These are phyloP conservation scores for Mycena indigotica DNA, from an alignment of 768 basidiomycete species.

Conservation along the genomic window DNA sequence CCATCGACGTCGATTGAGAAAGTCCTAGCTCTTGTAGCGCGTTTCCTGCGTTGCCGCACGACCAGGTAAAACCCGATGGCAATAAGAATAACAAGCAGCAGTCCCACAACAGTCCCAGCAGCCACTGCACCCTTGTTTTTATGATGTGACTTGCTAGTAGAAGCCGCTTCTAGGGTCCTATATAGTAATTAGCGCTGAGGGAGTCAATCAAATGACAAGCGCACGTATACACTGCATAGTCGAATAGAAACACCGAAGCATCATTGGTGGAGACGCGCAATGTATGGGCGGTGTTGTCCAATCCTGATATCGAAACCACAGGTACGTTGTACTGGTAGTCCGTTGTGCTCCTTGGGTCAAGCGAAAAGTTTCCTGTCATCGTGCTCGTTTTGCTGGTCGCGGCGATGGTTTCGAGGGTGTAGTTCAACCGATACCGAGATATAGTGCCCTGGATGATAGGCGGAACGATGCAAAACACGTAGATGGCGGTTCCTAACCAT, in stretches of 20 bases:
- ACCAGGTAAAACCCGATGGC: background rate
- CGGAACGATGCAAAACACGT: slow-evolving; percentile 18
- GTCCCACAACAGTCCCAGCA: background rate
- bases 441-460: background rate
- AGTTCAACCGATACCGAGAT: slow-evolving; percentile 11
- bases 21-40: too few relatives aligned
- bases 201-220: background rate
- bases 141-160: background rate
- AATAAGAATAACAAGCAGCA: background rate
- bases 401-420: slow-evolving; percentile 7
- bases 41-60: background rate
- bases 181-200: too few relatives aligned
- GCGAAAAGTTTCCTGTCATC: background rate
- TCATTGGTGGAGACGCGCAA: slow-evolving; percentile 14
- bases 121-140: background rate
- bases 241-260: slow-evolving; percentile 15
- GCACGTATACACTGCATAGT: slow-evolving; percentile 21
- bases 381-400: background rate
- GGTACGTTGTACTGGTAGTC: slow-evolving; percentile 13
- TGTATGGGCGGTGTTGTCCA: slow-evolving; percentile 8
- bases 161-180: too few relatives aligned
- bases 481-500: slow-evolving; percentile 13
- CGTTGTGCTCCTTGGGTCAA: slow-evolving; percentile 5
- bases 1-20: too few relatives aligned
- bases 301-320: slow-evolving; percentile 7